phyloP scores from a whole-genome alignment of 2,329 filamentous ascomycete species.

The Claviceps paspali region DNA sequence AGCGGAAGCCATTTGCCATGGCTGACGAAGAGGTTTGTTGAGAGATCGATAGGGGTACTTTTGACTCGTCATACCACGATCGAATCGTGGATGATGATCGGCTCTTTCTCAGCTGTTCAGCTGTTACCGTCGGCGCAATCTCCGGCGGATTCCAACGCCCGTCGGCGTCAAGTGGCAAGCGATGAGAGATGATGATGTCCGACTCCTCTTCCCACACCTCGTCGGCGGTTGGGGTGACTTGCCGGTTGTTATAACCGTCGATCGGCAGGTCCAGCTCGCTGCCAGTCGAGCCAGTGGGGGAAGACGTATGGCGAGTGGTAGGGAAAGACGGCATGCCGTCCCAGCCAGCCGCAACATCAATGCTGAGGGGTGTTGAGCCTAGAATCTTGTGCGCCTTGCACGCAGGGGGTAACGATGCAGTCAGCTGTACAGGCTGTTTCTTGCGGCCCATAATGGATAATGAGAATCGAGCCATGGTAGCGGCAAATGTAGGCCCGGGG shows the following conservation, averaged over 20 bases:
- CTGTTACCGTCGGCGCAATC: conserved; percentile 22
- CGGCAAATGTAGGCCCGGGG: no score
- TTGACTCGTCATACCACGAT: conserved; percentile 41
- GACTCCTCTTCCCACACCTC: conserved; percentile 31
- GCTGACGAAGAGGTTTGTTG: conserved; percentile 43
- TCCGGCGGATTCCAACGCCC: conserved; percentile 1
- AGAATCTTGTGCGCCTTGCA: conserved; percentile 38
- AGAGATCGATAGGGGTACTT: conserved; percentile 39
- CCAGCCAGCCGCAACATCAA: conserved; percentile 25
- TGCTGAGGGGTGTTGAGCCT: conserved; percentile 29
- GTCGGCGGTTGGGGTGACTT: conserved; percentile 8
- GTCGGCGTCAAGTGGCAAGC: conserved; percentile 9
- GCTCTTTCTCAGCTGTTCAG: conserved; percentile 29
- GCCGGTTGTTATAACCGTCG: conserved; percentile 10
- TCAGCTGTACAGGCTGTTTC: conserved; percentile 20
- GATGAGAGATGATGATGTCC: conserved; percentile 22
- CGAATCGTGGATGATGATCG: conserved; percentile 39
- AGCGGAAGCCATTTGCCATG: conserved; percentile 39
- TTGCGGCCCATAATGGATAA: conserved; percentile 33
- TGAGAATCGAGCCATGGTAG: conserved; percentile 28
- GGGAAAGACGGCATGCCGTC: conserved; percentile 27
- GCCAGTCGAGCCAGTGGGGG: conserved; percentile 22
- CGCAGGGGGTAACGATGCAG: conserved; percentile 21
- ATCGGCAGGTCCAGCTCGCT: conserved; percentile 8
- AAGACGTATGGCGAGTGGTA: conserved; percentile 29